These are phyloP conservation scores for Pyrenochaeta sp. DNA, from an alignment of 2,329 filamentous ascomycete species.

Conservation along the genomic window DNA sequence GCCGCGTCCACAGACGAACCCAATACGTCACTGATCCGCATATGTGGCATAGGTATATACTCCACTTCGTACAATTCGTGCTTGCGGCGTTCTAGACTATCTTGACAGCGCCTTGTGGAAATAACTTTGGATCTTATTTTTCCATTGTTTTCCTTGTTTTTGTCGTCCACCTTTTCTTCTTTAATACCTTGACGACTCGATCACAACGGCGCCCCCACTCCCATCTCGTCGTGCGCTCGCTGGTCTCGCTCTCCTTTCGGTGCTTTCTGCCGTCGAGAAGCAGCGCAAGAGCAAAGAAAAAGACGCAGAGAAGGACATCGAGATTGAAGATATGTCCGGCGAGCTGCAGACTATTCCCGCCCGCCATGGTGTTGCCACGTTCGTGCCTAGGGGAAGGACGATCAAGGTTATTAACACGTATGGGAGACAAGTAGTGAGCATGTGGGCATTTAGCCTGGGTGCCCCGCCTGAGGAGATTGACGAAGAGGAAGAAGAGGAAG, in stretches of 20 bases:
- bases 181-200: constrained; percentile 1
- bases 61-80: constrained; percentile 13
- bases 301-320: constrained; percentile 12
- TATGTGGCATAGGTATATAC: constrained; percentile 11
- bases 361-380: constrained; percentile 59
- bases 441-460: constrained; percentile 58
- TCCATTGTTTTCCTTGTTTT: constrained; percentile 9
- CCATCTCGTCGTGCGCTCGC: constrained; percentile 44
- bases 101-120: too few species aligned
- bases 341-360: constrained; percentile 57
- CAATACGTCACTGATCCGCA: constrained; percentile 24
- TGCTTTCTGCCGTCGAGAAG: constrained; percentile 43
- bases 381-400: constrained; percentile 56
- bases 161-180: too few species aligned
- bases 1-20: constrained; percentile 8
- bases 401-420: constrained; percentile 61
- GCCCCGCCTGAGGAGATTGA: constrained; percentile 52
- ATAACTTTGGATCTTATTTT: too few species aligned
- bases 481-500: constrained; percentile 23
- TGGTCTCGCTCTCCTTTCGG: constrained; percentile 43
- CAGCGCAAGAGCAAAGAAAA: constrained; percentile 36
- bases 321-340: constrained; percentile 46
- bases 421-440: constrained; percentile 59
- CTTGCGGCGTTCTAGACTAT: constrained; percentile 8
- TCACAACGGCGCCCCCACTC: constrained; percentile 41